These are phyloP conservation scores for Delitschia confertaspora DNA, from an alignment of 495 filamentous ascomycete genomes.

Conservation along the genomic window DNA sequence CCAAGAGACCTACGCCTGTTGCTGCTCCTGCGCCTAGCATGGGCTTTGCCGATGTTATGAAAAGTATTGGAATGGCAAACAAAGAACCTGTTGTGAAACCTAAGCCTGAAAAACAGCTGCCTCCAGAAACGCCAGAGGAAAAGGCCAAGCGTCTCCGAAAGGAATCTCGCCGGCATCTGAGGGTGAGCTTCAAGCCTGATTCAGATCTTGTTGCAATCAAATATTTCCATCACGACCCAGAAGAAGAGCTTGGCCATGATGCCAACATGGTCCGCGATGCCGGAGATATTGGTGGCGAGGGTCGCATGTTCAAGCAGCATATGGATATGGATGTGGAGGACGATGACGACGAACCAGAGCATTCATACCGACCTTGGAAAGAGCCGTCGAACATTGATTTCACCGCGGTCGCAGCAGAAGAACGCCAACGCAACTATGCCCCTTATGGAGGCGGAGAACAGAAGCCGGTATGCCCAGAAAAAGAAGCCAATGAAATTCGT, in stretches of 20 bases:
- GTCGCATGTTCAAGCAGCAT: slow-evolving; percentile 70
- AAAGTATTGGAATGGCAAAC: slow-evolving; percentile 56
- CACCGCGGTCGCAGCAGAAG: slow-evolving; percentile 42
- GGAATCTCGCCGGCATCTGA: slow-evolving; percentile 62
- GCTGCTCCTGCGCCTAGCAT: slow-evolving; percentile 36
- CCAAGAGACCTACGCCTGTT: slow-evolving; percentile 36
- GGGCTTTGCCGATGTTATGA: slow-evolving; percentile 46
- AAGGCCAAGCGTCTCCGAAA: slow-evolving; percentile 65
- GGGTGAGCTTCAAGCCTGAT: slow-evolving; percentile 64
- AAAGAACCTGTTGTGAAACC: slow-evolving; percentile 43
- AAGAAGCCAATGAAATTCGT: slow-evolving; percentile 56
- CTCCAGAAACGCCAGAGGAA: slow-evolving; percentile 70
- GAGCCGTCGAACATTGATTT: slow-evolving; percentile 48
- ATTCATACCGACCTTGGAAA: slow-evolving; percentile 40
- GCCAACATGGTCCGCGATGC: slow-evolving; percentile 58
- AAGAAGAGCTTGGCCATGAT: slow-evolving; percentile 67
- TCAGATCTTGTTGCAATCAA: slow-evolving; percentile 61
- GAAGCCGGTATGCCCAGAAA: slow-evolving; percentile 54
- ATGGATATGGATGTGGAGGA: slow-evolving; percentile 52
- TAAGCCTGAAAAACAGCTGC: slow-evolving; percentile 44
- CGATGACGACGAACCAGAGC: slow-evolving; percentile 54
- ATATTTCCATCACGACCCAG: slow-evolving; percentile 68
- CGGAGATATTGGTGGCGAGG: slow-evolving; percentile 65
- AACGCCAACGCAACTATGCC: slow-evolving; percentile 47
- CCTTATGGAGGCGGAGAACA: slow-evolving; percentile 54